A percentile compares a stretch with the other conserved stretches of the same genome.
Evolutionary conservation across 2,329 filamentous ascomycete species (phyloP).

Genomic region (Pseudocercospora crystallina): DNA sequence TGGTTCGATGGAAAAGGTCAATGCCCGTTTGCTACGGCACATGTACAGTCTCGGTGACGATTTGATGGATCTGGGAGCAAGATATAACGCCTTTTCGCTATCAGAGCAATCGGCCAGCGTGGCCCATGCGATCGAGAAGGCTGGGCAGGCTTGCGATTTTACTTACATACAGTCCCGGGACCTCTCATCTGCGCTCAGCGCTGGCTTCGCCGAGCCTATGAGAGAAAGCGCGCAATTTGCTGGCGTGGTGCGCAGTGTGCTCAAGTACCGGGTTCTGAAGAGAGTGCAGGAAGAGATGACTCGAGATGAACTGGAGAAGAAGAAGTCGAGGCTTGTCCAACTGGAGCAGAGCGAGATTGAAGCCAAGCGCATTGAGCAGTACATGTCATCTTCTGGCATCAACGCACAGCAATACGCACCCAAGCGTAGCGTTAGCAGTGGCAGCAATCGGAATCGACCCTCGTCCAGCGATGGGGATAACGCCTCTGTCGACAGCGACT

Average conservation of each 20-base stretch:
- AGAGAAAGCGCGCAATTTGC: slow-evolving; percentile 96
- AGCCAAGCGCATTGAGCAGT: slow-evolving; percentile 89
- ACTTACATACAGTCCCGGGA: slow-evolving; percentile 97
- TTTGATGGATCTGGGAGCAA: slow-evolving; percentile 87
- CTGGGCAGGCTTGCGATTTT: slow-evolving; percentile 91
- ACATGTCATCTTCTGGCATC: slow-evolving; percentile 73
- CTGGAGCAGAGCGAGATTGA: slow-evolving; percentile 93
- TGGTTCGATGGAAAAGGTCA: slow-evolving; percentile 95
- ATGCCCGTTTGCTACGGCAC: slow-evolving; percentile 82
- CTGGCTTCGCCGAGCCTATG: slow-evolving; percentile 96
- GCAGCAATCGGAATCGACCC: slow-evolving; percentile 37
- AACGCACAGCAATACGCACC: slow-evolving; percentile 53
- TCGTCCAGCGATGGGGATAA: slow-evolving; percentile 63
- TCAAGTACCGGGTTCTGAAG: slow-evolving; percentile 88
- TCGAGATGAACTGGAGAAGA: slow-evolving; percentile 86
- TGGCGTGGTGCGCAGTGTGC: slow-evolving; percentile 82
- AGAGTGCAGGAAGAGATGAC: slow-evolving; percentile 98
- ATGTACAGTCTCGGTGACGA: slow-evolving; percentile 81
- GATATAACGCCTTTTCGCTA: slow-evolving; percentile 94
- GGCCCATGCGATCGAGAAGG: slow-evolving; percentile 86
- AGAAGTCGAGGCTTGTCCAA: slow-evolving; percentile 75
- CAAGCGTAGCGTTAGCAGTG: slow-evolving; percentile 58
- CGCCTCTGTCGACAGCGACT: slow-evolving; percentile 92
- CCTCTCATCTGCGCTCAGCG: slow-evolving; percentile 80
- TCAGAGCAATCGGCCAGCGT: slow-evolving; percentile 88